Percentiles rank a stretch among this genome's conserved stretches.
phyloP scores from a whole-genome alignment of 148 eudicot species.

The Talinum fruticosum region DNA sequence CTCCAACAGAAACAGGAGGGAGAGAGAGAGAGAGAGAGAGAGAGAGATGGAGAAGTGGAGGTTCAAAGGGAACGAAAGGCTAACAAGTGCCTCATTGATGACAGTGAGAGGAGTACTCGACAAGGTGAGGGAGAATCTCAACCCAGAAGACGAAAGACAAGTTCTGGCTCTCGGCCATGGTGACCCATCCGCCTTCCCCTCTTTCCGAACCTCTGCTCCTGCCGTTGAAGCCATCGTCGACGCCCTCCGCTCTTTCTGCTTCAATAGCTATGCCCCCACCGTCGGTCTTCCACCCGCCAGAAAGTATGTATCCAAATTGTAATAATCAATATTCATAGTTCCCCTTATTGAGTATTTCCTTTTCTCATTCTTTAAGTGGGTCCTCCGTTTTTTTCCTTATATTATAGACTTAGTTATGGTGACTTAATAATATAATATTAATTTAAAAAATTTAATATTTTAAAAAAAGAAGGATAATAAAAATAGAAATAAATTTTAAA shows the following conservation, averaged over 20 bases:
- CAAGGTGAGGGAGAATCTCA: slow-evolving; percentile 24
- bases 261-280: slow-evolving; percentile 41
- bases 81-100: slow-evolving; percentile 16
- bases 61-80: slow-evolving; percentile 32
- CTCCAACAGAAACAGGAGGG: slow-evolving; percentile 10
- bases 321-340: no score
- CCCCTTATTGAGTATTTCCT: no score
- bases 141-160: slow-evolving; percentile 32
- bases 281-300: slow-evolving; percentile 50
- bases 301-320: no score
- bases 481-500: no score
- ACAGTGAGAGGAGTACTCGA: slow-evolving; percentile 41
- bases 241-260: slow-evolving; percentile 42
- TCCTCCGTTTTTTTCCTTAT: no score
- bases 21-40: background rate
- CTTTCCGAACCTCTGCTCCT: slow-evolving; percentile 38
- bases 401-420: no score
- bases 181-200: slow-evolving; percentile 57
- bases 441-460: no score
- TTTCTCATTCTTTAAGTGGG: no score
- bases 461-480: no score
- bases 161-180: slow-evolving; percentile 52
- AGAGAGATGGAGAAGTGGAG: slow-evolving; percentile 25
- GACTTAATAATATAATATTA: no score
- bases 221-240: slow-evolving; percentile 52